Base-by-base conservation (phyloP, 208 protist genomes). In the Balamuthia mandrillaris region DNA sequence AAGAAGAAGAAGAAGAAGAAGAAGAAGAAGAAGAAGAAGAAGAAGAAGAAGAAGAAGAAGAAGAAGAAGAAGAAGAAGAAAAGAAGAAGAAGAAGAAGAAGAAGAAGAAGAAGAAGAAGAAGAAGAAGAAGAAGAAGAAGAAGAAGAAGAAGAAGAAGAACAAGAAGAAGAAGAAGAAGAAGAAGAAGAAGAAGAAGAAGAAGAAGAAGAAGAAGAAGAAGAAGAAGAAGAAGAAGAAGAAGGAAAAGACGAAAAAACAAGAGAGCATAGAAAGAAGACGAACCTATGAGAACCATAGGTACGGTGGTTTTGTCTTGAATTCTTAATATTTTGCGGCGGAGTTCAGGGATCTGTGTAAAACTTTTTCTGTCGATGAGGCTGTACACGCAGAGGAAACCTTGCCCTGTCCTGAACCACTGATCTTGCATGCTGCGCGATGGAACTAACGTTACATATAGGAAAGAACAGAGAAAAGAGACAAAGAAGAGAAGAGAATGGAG, bases 311-410 rank as follows among this genome's bases (percentile, higher is more conserved):
- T 78, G 68, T 83, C 77, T 45, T 83, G 61, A 42, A 83, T 68
- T 33, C 77, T 63, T 31, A 63, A 45, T 29, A 83, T 83, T 33
- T 83, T 63, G 77, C 66, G 42, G 33, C 77, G 47, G 21, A 83
- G 77, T 24, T 45, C 41, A 54, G 77, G 49, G 77, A 83, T 68
- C 41, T 83, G 52, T 41, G 54, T 61, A 29, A 83, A 83, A 29
- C 56, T 70, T 54, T 63, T 70, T 45, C 49, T 83, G 77, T 63
- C 54, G 2, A 54, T 83, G 2, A 83, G 61, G 35, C 41, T 45
- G 24, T 83, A 83, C 24, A 83, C 54, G 39, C 61, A 51, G 52
- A 83, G 52, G 52, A 83, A 83, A 1, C 77, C 77, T 66, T 83
- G 41, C 16, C 77, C 77, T 12, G 56, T 83, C 10, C 77, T 24